Conservation (phyloP, 1,139 yeast species). For the Suhomyces guaymorum region DNA sequence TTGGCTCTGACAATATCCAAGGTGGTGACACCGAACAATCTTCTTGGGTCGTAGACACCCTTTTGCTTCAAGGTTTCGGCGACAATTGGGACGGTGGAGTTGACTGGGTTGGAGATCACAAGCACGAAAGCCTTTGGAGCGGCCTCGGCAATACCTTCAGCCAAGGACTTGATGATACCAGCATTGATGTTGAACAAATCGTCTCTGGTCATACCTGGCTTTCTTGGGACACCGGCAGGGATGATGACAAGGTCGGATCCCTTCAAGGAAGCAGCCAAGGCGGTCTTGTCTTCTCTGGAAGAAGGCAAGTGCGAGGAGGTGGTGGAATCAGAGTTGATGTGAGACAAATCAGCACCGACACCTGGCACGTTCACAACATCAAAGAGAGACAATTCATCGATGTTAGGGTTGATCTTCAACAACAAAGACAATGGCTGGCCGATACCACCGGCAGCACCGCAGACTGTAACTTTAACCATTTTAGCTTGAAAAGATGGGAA, state of each 20-base stretch:
- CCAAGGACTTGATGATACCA: conserved; percentile 88
- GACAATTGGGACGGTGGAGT: conserved; percentile 97
- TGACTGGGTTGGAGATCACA: conserved; percentile 95
- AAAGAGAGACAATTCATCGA: conserved; percentile 81
- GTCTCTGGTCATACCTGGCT: conserved; percentile 99
- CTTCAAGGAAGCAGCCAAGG: conserved; percentile 72
- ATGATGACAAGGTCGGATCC: conserved; percentile 87
- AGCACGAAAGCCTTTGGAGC: conserved; percentile 87
- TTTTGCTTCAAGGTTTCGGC: conserved; percentile 87
- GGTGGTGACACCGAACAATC: conserved; percentile 95
- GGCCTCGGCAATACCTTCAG: conserved; percentile 81
- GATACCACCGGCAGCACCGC: conserved; percentile 98
- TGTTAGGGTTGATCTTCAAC: conserved; percentile 83
- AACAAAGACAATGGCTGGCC: conserved; percentile 96
- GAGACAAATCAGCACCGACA: conserved; percentile 95
- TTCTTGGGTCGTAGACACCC: conserved; percentile 89
- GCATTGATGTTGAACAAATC: conserved; percentile 98
- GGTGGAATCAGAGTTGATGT: conserved; percentile 84
- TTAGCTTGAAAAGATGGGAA: neutral
- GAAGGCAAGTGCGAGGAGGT: conserved; percentile 81
- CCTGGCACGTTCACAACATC: conserved; percentile 96
- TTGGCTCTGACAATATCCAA: conserved; percentile 93
- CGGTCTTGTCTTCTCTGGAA: conserved; percentile 66
- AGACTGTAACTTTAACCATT: conserved; percentile 75
- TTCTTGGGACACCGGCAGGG: conserved; percentile 99